These are phyloP conservation scores for Candida parachauliodes DNA, from an alignment of 805 yeast genomes.

Conservation along the genomic window DNA sequence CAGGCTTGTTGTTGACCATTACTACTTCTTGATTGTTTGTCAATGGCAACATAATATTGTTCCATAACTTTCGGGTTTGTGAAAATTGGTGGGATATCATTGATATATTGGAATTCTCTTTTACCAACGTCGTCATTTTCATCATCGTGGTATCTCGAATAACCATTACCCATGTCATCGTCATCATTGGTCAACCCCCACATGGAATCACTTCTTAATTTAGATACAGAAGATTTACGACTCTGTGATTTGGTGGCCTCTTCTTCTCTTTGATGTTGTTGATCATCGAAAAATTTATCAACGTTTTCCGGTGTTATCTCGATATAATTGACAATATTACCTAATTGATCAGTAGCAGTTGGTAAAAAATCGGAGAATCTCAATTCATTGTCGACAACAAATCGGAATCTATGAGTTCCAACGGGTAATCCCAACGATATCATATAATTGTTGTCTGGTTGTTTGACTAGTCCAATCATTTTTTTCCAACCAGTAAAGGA, in stretches of 20 bases:
- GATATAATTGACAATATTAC: conserved; percentile 88
- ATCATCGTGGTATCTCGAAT: conserved; percentile 70
- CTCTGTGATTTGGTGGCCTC: conserved; percentile 12
- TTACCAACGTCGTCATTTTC: conserved; percentile 19
- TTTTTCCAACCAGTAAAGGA: conserved; percentile 98
- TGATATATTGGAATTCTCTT: conserved; percentile 45
- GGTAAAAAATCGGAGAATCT: conserved; percentile 84
- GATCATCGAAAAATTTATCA: conserved; percentile 17
- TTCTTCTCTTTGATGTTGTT: conserved; percentile 9
- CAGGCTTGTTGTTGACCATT: conserved; percentile 55
- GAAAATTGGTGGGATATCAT: conserved; percentile 76
- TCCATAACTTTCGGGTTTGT: conserved; percentile 87
- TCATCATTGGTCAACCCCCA: conserved; percentile 63
- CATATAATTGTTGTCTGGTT: conserved; percentile 51
- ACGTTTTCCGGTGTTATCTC: conserved; percentile 57
- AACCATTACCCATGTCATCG: conserved; percentile 82
- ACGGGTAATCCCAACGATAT: conserved; percentile 77
- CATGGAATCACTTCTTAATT: conserved; percentile 51
- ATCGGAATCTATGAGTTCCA: conserved; percentile 90
- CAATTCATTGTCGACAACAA: conserved; percentile 90
- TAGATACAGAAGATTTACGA: conserved; percentile 30
- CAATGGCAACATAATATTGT: conserved; percentile 74
- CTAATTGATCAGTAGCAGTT: conserved; percentile 97
- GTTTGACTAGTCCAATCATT: conserved; percentile 80
- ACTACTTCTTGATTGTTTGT: conserved; percentile 58